These are phyloP conservation scores for Royoungia palumana DNA, from an alignment of 768 basidiomycete species.

Conservation along the genomic window DNA sequence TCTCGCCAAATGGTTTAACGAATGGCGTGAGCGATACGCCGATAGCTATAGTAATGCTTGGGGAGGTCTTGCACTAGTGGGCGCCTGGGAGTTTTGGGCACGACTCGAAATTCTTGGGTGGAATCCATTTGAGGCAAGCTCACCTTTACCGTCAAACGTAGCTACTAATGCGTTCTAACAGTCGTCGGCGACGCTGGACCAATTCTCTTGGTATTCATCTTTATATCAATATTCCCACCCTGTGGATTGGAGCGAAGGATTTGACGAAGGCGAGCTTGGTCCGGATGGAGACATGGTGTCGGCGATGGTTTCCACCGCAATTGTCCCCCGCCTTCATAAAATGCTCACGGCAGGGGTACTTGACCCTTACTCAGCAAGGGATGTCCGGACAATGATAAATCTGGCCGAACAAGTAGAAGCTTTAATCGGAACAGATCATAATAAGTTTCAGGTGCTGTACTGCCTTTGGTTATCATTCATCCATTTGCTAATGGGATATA, in stretches of 20 bases:
- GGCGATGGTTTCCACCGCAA: slow-evolving; percentile 80
- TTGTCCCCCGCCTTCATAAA: slow-evolving; percentile 72
- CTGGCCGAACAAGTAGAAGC: slow-evolving; percentile 78
- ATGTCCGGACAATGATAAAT: slow-evolving; percentile 64
- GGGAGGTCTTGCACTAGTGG: slow-evolving; percentile 82
- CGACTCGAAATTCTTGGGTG: slow-evolving; percentile 82
- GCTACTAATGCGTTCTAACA: slow-evolving; percentile 8
- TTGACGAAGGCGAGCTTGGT: slow-evolving; percentile 59
- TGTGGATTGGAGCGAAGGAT: slow-evolving; percentile 42
- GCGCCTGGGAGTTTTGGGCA: slow-evolving; percentile 95
- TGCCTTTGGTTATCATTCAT: neutral
- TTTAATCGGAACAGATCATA: slow-evolving; percentile 59
- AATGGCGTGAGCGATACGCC: slow-evolving; percentile 72
- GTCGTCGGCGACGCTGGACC: slow-evolving; percentile 63
- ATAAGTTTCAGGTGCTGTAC: slow-evolving; percentile 57
- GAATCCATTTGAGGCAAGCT: slow-evolving; percentile 77
- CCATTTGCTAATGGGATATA: neutral
- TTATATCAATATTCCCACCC: slow-evolving; percentile 68
- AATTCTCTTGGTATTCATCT: slow-evolving; percentile 79
- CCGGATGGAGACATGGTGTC: slow-evolving; percentile 86
- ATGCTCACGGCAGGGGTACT: slow-evolving; percentile 76
- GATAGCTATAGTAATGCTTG: slow-evolving; percentile 88
- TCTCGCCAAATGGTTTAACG: slow-evolving; percentile 57
- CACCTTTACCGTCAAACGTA: neutral
- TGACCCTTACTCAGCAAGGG: slow-evolving; percentile 71